Evolutionary conservation across 306 rosid species (phyloP), one percentile per base, ranked within the genome.

Genomic region (Gastrolobium villosum): DNA sequence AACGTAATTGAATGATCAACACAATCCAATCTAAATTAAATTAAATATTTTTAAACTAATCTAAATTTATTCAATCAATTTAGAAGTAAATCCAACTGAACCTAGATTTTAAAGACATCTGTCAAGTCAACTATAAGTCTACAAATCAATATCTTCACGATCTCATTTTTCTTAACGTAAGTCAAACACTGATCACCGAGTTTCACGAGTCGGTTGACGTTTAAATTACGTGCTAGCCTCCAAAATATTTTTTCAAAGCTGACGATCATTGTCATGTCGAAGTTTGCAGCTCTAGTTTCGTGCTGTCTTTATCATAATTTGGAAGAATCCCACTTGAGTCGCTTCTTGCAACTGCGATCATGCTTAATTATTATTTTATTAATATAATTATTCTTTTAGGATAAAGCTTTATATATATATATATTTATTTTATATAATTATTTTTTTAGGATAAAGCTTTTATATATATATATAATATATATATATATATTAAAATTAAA

Each of bases 251-350:
- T 54, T 35, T 56, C 30, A 9, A 35, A 37, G 62, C 26, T 45
- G 63, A 66, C 35, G 26, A 8, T 74, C 65, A 57, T 66, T 36
- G 35, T 45, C 35, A 73, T 54, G 45, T 30, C 30, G 15, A 4
- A 6, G 59, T 63, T 80, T 56, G 44, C 3, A 31, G 49, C 55
- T 46, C 70, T 66, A 20, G 20, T 71, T 50, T 72, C 83, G 60
- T 72, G 75, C 46, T 74, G 14, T 54, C 54, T 15, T 55, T 34
- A 1, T 44, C 48, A 43, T 61, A 61, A 14, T 60, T 39, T 62
- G 7, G 36, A 62, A 55, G 57, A 70, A 61, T 49, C 61, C 55
- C 46, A 55, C 56, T 41, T 74, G 35, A 74, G 35, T 13, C 48
- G 45, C 60, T 35, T 54, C 64, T 35, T 67, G n/a, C 48, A 14